Evolutionary conservation across 306 rosid genomes (phyloP).

Genomic region (Hippophae tibetana): DNA sequence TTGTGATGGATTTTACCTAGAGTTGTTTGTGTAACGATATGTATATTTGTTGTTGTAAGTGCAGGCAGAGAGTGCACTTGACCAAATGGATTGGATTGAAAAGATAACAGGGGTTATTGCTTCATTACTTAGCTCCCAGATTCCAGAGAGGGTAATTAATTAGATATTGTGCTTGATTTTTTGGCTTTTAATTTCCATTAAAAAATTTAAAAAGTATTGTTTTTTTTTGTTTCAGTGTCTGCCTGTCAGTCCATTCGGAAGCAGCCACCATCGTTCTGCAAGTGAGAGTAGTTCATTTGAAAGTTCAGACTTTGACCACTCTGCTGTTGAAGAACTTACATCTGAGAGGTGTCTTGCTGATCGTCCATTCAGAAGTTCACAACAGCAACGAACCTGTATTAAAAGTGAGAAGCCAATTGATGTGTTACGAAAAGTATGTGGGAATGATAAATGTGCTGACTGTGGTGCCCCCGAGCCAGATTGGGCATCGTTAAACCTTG

Average conservation of each 20-base stretch:
- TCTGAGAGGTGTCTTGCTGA: slow-evolving; percentile 67
- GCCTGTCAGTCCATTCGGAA: slow-evolving; percentile 90
- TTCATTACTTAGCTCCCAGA: slow-evolving; percentile 91
- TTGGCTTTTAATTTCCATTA: slow-evolving; percentile 15
- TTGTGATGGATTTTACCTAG: background rate
- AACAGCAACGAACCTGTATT: slow-evolving; percentile 58
- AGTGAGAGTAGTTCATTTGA: slow-evolving; percentile 99
- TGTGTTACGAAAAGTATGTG: slow-evolving; percentile 68
- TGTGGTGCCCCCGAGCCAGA: slow-evolving; percentile 97
- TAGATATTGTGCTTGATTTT: slow-evolving; percentile 10
- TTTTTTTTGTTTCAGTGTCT: slow-evolving; percentile 53
- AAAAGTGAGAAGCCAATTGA: slow-evolving; percentile 94
- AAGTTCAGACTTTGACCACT: slow-evolving; percentile 93
- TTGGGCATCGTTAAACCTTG: slow-evolving; percentile 98
- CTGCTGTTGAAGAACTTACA: slow-evolving; percentile 59
- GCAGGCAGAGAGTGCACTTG: slow-evolving; percentile 99
- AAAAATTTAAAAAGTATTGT: slow-evolving; percentile 18
- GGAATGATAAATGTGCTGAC: slow-evolving; percentile 96
- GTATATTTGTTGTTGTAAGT: slow-evolving; percentile 61
- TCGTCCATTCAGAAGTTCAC: slow-evolving; percentile 67
- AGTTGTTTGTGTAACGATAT: slow-evolving; percentile 29
- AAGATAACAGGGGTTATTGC: slow-evolving; percentile 99
- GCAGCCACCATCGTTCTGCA: slow-evolving; percentile 78
- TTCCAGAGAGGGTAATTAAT: slow-evolving; percentile 82
- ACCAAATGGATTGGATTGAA: slow-evolving; percentile 99